A percentile compares a stretch with the other conserved stretches of the same genome.
Conservation (phyloP, 23 red algal species). For the Gracilaria vermiculophylla region DNA sequence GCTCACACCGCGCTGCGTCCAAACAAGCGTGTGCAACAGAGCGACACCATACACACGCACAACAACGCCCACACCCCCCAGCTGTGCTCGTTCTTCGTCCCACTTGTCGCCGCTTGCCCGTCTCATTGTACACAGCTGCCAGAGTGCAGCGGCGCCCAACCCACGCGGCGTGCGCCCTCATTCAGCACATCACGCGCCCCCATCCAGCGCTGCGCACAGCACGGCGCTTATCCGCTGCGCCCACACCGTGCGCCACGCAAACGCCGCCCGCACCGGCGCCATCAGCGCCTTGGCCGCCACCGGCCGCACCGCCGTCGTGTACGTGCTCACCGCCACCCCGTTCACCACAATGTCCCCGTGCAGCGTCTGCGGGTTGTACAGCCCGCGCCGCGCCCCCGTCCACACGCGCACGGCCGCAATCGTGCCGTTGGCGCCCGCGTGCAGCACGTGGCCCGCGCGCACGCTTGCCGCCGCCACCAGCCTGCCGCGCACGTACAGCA, state of each 20-base stretch:
- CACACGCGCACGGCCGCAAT: neutral
- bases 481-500: conserved; percentile 38
- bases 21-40: no score
- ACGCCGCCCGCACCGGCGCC: neutral
- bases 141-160: no score
- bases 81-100: no score
- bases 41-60: no score
- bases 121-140: no score
- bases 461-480: conserved; percentile 23
- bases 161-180: no score
- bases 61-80: no score
- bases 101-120: no score
- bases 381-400: neutral
- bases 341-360: conserved; percentile 10
- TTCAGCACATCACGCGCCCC: no score
- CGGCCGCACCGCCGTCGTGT: neutral
- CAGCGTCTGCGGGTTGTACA: conserved; percentile 17
- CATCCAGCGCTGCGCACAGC: no score
- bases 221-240: neutral
- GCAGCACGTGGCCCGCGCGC: conserved; percentile 29
- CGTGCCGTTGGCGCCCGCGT: neutral
- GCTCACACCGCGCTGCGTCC: no score
- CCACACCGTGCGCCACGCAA: neutral
- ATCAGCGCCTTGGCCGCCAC: neutral
- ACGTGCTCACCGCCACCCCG: conserved; percentile 2